Evolutionary conservation across 768 basidiomycete genomes (phyloP).

Genomic region (Leccinum subtestaceum): DNA sequence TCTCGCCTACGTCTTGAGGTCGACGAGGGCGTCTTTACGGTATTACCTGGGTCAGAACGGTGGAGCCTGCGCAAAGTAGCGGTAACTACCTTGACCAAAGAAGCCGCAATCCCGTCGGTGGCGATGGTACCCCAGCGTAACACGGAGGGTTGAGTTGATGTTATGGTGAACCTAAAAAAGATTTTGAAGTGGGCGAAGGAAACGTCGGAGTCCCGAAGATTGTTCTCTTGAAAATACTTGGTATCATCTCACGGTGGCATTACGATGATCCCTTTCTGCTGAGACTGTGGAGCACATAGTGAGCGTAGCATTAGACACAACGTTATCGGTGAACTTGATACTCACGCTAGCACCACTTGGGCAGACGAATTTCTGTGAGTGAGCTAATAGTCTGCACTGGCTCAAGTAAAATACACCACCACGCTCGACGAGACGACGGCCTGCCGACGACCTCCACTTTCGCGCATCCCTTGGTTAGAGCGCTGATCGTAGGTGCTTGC

Average conservation of each 20-base stretch:
- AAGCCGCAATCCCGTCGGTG: slow-evolving; percentile 67
- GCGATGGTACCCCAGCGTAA: slow-evolving; percentile 88
- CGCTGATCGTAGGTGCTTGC: slow-evolving; percentile 70
- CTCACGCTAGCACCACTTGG: too few species aligned
- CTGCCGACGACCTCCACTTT: slow-evolving; percentile 65
- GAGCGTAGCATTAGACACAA: too few species aligned
- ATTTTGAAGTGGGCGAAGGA: background rate
- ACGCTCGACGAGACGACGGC: slow-evolving; percentile 49
- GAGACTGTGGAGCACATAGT: background rate
- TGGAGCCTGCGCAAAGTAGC: background rate
- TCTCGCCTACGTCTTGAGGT: slow-evolving; percentile 65
- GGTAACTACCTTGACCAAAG: slow-evolving; percentile 59
- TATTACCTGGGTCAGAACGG: slow-evolving; percentile 3
- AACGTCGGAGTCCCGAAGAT: background rate
- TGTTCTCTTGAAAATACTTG: slow-evolving; percentile 2
- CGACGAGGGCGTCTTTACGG: slow-evolving; percentile 67
- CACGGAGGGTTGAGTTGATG: slow-evolving; percentile 35
- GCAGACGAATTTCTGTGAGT: too few species aligned
- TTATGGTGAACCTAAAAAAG: slow-evolving; percentile 8
- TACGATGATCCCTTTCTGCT: background rate
- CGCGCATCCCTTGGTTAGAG: slow-evolving; percentile 87
- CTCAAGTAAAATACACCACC: slow-evolving; percentile 49
- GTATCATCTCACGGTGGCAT: slow-evolving; percentile 1
- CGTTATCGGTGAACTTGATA: too few species aligned
- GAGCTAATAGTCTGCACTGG: too few species aligned